Base-by-base conservation (phyloP, 805 yeast species). In the Zygosaccharomyces gambellarensis region DNA sequence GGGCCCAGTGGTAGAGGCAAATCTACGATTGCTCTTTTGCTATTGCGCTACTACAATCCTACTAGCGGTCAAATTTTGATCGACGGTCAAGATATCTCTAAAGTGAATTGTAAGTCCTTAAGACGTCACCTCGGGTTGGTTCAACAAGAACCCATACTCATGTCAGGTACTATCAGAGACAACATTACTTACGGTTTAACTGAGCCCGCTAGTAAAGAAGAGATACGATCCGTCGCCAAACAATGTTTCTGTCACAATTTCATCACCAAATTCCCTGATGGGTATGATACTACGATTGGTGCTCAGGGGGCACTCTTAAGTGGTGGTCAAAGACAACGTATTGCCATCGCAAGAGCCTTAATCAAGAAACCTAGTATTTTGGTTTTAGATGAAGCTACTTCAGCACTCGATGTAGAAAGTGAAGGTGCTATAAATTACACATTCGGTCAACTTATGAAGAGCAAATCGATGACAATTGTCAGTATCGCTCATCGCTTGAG, bases 1-100 rank as follows among this genome's bases (percentile, higher is more conserved):
- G 99, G 99, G 0, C 82, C 81, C 8, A 87, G 97, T 1, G 99
- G 99, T 0, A 76, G 84, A 32, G 99, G 99, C 3, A 94, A 94
- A 65, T 87, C 97, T 0, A 90, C 98, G 0, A 65, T 92, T 4
- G 74, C 83, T 0, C 75, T 78, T 0, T 60, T 90, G 19, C 53
- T 90, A 2, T 61, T 80, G 19, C 72, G 86, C 44, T 72, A 87
- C 11, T 82, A 84, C 54, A 69, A 68, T 5, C 73, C 79, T 8
- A 60, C 69, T 2, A 59, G 68, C 1, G 85, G 86, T 1, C 52
- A 67, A 8, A 73, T 85, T 12, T 52, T 69, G 3, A 54, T 85
- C 3, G 80, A 75, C 52, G 82, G 80, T 0, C 62, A 64, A n/a
- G 80, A 81, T 53, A 73, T 87, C 2, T 60, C 71, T 1, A 61